Evolutionary conservation across 2,329 filamentous ascomycete species (phyloP).

Genomic region (Neofusicoccum umdonicola): DNA sequence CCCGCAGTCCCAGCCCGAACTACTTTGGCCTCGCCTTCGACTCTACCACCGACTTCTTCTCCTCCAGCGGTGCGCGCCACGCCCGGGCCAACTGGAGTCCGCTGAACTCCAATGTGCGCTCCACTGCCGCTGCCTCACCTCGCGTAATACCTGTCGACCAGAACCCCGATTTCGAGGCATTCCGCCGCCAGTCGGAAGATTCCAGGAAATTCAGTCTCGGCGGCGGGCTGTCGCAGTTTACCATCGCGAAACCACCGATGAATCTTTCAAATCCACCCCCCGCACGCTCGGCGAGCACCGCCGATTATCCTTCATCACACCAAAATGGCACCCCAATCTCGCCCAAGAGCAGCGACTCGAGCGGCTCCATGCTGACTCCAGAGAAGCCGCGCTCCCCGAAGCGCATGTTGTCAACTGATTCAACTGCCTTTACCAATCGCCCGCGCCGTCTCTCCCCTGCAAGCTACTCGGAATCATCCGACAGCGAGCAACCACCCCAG

Average conservation of each 20-base stretch:
- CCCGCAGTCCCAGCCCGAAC: conserved; percentile 64
- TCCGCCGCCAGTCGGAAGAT: conserved; percentile 67
- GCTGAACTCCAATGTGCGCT: conserved; percentile 67
- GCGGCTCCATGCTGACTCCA: conserved; percentile 2
- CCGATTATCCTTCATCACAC: background rate
- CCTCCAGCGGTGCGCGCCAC: conserved; percentile 58
- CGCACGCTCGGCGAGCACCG: background rate
- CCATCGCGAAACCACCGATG: conserved; percentile 21
- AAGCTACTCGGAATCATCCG: conserved; percentile 31
- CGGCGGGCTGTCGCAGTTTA: conserved; percentile 41
- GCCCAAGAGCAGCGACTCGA: conserved; percentile 4
- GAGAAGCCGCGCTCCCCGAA: conserved; percentile 45
- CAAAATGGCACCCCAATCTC: conserved; percentile 8
- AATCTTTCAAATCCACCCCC: conserved; percentile 1
- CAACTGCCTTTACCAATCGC: conserved; percentile 40
- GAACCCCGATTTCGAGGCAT: conserved; percentile 80
- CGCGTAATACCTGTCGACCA: conserved; percentile 69
- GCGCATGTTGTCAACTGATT: conserved; percentile 47
- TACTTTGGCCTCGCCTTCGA: conserved; percentile 81
- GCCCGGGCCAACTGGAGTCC: conserved; percentile 73
- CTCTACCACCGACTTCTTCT: conserved; percentile 57
- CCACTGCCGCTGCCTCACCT: conserved; percentile 66
- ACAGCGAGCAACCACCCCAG: conserved; percentile 33
- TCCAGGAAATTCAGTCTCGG: conserved; percentile 51
- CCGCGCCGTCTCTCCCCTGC: conserved; percentile 49